These are phyloP conservation scores for Mycena vulgaris DNA, from an alignment of 768 basidiomycete species.

Conservation along the genomic window DNA sequence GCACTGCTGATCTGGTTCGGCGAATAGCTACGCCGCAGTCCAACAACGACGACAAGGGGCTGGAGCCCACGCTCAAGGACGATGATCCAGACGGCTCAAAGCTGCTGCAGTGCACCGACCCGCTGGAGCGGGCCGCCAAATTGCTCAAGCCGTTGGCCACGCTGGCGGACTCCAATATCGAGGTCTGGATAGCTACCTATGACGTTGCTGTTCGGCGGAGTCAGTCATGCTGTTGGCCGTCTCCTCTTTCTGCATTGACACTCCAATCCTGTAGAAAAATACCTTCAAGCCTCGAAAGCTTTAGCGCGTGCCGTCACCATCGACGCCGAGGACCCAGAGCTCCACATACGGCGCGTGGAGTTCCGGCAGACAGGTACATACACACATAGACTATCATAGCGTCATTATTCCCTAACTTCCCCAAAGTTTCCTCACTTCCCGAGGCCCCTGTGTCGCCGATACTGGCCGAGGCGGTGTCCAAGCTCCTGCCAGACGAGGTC, in stretches of 20 bases:
- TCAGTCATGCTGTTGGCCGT: conserved; percentile 54
- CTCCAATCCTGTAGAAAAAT: conserved; percentile 70
- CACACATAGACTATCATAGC: background rate
- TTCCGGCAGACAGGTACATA: conserved; percentile 69
- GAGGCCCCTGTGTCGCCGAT: conserved; percentile 65
- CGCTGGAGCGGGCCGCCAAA: conserved; percentile 83
- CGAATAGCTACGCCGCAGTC: conserved; percentile 52
- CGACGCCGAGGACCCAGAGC: conserved; percentile 70
- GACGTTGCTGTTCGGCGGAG: conserved; percentile 89
- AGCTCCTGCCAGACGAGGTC: conserved; percentile 70
- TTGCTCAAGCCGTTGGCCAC: conserved; percentile 74
- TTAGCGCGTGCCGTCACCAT: conserved; percentile 71
- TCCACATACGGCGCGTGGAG: conserved; percentile 81
- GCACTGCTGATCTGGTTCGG: conserved; percentile 7
- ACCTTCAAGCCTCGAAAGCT: conserved; percentile 82
- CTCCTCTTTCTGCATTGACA: background rate
- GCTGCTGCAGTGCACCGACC: conserved; percentile 72
- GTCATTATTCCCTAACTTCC: conserved; percentile 13
- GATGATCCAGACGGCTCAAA: conserved; percentile 90
- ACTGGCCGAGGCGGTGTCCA: conserved; percentile 62
- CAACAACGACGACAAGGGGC: conserved; percentile 78
- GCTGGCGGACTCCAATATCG: conserved; percentile 67
- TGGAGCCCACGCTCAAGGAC: conserved; percentile 75
- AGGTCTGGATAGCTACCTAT: conserved; percentile 82
- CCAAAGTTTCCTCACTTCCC: conserved; percentile 60